Evolutionary conservation across 2,329 filamentous ascomycete genomes (phyloP).

Genomic region (Penicillium janthinellum): DNA sequence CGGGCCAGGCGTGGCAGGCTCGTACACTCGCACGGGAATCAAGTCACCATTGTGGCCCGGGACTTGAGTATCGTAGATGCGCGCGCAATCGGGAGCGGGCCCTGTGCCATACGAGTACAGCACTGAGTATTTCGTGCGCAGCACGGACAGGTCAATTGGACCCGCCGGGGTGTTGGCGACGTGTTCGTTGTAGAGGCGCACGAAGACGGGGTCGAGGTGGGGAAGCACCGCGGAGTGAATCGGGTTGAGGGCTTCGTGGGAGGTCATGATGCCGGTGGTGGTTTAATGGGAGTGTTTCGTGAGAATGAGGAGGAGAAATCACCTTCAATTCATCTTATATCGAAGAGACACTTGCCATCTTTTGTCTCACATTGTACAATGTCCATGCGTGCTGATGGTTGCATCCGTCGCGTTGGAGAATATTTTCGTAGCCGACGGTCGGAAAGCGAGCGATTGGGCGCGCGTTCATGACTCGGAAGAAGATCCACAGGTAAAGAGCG

Average conservation of each 20-base stretch:
- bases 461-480: neutral
- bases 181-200: slow-evolving; percentile 53
- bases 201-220: slow-evolving; percentile 51
- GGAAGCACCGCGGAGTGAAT: slow-evolving; percentile 52
- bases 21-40: slow-evolving; percentile 49
- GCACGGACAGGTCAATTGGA: slow-evolving; percentile 44
- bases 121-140: slow-evolving; percentile 48
- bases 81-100: slow-evolving; percentile 45
- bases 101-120: slow-evolving; percentile 51
- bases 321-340: neutral
- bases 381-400: neutral
- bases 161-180: slow-evolving; percentile 45
- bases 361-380: neutral
- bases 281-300: neutral
- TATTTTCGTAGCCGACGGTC: slow-evolving; percentile 16
- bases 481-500: neutral
- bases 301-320: neutral
- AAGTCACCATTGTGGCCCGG: slow-evolving; percentile 35
- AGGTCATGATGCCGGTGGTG: slow-evolving; percentile 9
- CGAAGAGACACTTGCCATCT: neutral
- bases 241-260: slow-evolving; percentile 52
- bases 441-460: neutral
- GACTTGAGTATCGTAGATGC: slow-evolving; percentile 43
- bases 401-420: slow-evolving; percentile 13
- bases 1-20: slow-evolving; percentile 42